A percentile compares a stretch with the other conserved stretches of the same genome.
Conservation (phyloP, 2,329 filamentous ascomycete species). For the Cryoendolithus antarcticus region DNA sequence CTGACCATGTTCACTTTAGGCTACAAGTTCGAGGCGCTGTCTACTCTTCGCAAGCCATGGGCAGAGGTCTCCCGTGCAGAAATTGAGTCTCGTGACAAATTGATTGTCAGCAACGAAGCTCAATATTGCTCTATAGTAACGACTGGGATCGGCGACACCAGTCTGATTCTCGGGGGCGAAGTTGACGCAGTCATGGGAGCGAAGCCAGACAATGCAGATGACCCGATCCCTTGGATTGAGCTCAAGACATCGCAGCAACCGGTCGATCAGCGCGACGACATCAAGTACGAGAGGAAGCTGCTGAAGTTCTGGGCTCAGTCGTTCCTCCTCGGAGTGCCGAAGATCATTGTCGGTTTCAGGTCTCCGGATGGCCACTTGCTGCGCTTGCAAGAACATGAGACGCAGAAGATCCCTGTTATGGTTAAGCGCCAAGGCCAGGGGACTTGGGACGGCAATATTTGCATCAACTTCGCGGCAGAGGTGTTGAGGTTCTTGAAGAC, state of each 20-base stretch:
- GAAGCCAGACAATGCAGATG: conserved; percentile 53
- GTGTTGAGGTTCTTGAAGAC: conserved; percentile 48
- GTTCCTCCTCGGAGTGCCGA: conserved; percentile 53
- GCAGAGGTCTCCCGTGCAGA: conserved; percentile 57
- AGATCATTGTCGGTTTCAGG: conserved; percentile 82
- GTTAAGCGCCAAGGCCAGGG: conserved; percentile 51
- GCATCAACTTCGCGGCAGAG: conserved; percentile 74
- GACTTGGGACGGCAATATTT: conserved; percentile 84
- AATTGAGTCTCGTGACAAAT: conserved; percentile 62
- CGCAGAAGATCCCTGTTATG: conserved; percentile 61
- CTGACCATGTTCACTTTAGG: conserved; percentile 36
- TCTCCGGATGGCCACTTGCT: conserved; percentile 58
- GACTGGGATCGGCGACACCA: conserved; percentile 67
- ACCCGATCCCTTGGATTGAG: conserved; percentile 84
- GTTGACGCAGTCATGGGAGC: conserved; percentile 87
- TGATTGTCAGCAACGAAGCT: conserved; percentile 72
- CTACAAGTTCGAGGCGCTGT: conserved; percentile 91
- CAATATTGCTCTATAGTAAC: conserved; percentile 93
- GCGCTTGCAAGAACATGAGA: conserved; percentile 66
- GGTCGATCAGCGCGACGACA: conserved; percentile 51
- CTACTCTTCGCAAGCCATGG: conserved; percentile 64
- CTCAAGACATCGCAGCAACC: conserved; percentile 61
- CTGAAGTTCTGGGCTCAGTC: conserved; percentile 88
- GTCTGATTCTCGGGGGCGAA: conserved; percentile 76
- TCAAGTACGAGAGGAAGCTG: conserved; percentile 54